phyloP scores from a whole-genome alignment of 768 basidiomycete species.

The Amanita fuliginea region DNA sequence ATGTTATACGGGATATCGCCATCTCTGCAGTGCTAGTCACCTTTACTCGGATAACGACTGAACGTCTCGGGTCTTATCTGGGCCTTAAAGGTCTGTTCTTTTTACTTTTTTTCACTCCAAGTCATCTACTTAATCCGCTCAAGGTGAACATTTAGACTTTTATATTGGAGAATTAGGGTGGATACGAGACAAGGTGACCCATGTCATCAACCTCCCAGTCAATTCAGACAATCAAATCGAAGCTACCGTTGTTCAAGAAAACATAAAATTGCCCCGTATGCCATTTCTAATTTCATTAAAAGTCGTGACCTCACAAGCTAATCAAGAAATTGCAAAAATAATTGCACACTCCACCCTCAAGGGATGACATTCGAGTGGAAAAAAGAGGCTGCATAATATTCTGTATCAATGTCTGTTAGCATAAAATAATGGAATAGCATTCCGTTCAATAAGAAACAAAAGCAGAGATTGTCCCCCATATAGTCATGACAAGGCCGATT shows the following conservation, averaged over 20 bases:
- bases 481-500: slow-evolving; percentile 50
- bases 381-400: background rate
- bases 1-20: slow-evolving; percentile 69
- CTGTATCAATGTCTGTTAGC: slow-evolving; percentile 10
- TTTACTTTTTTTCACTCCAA: background rate
- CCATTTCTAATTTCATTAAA: slow-evolving; percentile 8
- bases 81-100: slow-evolving; percentile 43
- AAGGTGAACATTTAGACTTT: slow-evolving; percentile 45
- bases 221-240: slow-evolving; percentile 87
- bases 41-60: slow-evolving; percentile 61
- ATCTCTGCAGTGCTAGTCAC: slow-evolving; percentile 69
- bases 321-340: slow-evolving; percentile 61
- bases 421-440: slow-evolving; percentile 8
- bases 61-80: slow-evolving; percentile 62
- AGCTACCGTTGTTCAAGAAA: slow-evolving; percentile 76
- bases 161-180: slow-evolving; percentile 62
- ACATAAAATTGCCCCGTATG: slow-evolving; percentile 73
- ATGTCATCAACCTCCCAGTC: slow-evolving; percentile 58
- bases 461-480: slow-evolving; percentile 67
- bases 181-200: slow-evolving; percentile 40
- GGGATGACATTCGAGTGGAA: slow-evolving; percentile 20
- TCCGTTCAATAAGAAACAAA: slow-evolving; percentile 26
- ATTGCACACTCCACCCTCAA: slow-evolving; percentile 57
- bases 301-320: slow-evolving; percentile 7
- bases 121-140: background rate